A percentile compares a stretch with the other conserved stretches of the same genome.
These are phyloP conservation scores for Chlamydomonas incerta DNA, from an alignment of 139 green algal species.

Conservation along the genomic window DNA sequence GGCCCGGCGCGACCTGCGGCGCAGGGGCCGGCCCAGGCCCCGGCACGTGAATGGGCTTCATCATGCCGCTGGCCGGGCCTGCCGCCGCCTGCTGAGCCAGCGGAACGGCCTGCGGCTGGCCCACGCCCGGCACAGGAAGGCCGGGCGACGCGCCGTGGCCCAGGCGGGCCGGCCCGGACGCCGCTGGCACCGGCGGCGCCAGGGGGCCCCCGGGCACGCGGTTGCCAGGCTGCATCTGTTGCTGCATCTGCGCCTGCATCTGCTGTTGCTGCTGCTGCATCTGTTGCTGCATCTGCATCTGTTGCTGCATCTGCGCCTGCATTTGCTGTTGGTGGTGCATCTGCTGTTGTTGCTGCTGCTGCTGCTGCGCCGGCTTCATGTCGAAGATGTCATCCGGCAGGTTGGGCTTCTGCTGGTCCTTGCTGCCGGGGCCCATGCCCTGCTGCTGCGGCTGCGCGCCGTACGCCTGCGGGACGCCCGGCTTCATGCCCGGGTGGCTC, in stretches of 20 bases:
- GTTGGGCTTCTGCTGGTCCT: constrained; percentile 35
- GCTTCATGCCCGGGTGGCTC: constrained; percentile 31
- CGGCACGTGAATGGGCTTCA: constrained; percentile 5
- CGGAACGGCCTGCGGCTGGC: neutral
- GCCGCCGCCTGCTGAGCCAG: neutral
- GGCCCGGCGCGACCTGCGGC: neutral
- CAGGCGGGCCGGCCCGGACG: constrained; percentile 19
- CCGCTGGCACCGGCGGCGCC: constrained; percentile 13
- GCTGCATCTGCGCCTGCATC: neutral
- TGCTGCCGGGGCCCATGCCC: neutral
- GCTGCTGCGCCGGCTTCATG: constrained; percentile 18
- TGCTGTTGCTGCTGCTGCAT: neutral
- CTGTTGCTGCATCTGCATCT: neutral
- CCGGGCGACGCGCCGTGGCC: constrained; percentile 15
- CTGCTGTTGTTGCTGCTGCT: neutral
- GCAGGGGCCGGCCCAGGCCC: neutral
- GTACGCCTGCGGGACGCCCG: neutral
- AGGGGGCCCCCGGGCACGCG: neutral
- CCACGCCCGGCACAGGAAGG: neutral
- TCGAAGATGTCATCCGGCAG: constrained; percentile 56
- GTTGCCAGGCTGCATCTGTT: neutral
- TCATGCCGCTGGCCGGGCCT: neutral
- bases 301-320: neutral
- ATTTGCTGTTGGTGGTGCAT: neutral
- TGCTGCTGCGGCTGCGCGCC: neutral